These are phyloP conservation scores for Byssothecium circinans DNA, from an alignment of 2,329 filamentous ascomycete genomes.

Conservation along the genomic window DNA sequence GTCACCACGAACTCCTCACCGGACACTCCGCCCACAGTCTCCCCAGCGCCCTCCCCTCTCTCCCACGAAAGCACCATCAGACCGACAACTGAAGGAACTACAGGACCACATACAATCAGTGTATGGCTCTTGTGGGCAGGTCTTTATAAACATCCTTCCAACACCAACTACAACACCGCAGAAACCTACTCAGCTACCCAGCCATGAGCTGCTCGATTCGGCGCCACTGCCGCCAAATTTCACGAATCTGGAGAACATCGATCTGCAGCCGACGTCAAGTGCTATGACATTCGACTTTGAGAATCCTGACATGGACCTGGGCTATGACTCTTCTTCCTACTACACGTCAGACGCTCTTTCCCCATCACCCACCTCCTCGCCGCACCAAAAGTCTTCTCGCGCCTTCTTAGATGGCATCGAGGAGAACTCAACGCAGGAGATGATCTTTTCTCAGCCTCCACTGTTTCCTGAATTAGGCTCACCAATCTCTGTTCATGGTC, in stretches of 20 bases:
- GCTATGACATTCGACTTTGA: conserved; percentile 45
- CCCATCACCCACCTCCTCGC: conserved; percentile 45
- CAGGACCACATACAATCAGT: conserved; percentile 49
- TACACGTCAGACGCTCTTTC: conserved; percentile 55
- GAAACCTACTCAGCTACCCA: conserved; percentile 42
- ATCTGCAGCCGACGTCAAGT: conserved; percentile 45
- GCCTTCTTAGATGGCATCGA: conserved; percentile 40
- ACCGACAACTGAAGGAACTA: conserved; percentile 47
- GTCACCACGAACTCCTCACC: conserved; percentile 39
- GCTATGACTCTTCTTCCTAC: conserved; percentile 54
- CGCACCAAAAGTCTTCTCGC: conserved; percentile 37
- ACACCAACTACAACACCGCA: conserved; percentile 57
- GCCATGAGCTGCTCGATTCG: conserved; percentile 53
- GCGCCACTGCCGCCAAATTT: conserved; percentile 62
- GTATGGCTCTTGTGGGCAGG: conserved; percentile 46
- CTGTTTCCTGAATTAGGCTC: conserved; percentile 30
- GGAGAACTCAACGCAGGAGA: conserved; percentile 32
- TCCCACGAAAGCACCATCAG: conserved; percentile 39
- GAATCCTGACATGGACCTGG: conserved; percentile 46
- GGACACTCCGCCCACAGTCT: conserved; percentile 36
- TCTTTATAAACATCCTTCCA: conserved; percentile 54
- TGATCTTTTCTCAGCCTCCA: conserved; percentile 35
- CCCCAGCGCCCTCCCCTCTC: conserved; percentile 34
- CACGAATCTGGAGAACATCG: conserved; percentile 54
- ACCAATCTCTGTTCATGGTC: conserved; percentile 22